phyloP scores from a whole-genome alignment of 352 stramenopile species.

The Poterioochromonas sp. region DNA sequence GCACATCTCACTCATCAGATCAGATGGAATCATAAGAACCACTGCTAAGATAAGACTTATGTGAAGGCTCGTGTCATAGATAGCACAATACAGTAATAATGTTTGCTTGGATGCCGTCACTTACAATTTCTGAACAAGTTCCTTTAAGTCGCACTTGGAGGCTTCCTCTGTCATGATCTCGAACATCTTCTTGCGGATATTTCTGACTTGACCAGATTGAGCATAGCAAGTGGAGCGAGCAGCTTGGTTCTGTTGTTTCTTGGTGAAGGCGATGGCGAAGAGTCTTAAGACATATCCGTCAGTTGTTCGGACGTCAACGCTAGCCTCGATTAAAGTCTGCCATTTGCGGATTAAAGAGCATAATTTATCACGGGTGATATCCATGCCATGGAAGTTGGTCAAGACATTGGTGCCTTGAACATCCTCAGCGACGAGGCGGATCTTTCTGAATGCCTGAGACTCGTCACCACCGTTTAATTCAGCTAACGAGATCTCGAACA shows the following conservation, averaged over 20 bases:
- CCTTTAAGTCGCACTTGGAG: slow-evolving; percentile 95
- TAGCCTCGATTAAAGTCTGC: slow-evolving; percentile 96
- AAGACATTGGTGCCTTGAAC: slow-evolving; percentile 83
- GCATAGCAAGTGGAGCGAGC: slow-evolving; percentile 82
- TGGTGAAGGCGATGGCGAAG: slow-evolving; percentile 99
- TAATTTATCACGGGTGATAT: slow-evolving; percentile 95
- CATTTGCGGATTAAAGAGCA: slow-evolving; percentile 99
- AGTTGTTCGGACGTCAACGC: slow-evolving; percentile 97
- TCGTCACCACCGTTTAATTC: slow-evolving; percentile 97
- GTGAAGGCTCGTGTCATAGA: too few species aligned
- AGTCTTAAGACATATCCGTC: slow-evolving; percentile 97
- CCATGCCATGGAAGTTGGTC: slow-evolving; percentile 82
- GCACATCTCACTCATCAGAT: too few species aligned
- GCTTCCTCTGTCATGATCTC: slow-evolving; percentile 94
- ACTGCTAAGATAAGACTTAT: too few species aligned
- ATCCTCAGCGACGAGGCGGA: slow-evolving; percentile 96
- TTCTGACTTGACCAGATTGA: slow-evolving; percentile 87
- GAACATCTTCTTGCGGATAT: slow-evolving; percentile 97
- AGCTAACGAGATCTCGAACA: slow-evolving; percentile 95
- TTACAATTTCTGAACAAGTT: slow-evolving; percentile 94
- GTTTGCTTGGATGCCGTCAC: slow-evolving; percentile 27
- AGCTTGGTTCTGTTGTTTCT: slow-evolving; percentile 89
- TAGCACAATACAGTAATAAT: too few species aligned
- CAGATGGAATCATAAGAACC: too few species aligned
- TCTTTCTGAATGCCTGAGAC: slow-evolving; percentile 88